phyloP scores from a whole-genome alignment of 1,284 basidiomycete genomes.

The Prillingera fragicola region DNA sequence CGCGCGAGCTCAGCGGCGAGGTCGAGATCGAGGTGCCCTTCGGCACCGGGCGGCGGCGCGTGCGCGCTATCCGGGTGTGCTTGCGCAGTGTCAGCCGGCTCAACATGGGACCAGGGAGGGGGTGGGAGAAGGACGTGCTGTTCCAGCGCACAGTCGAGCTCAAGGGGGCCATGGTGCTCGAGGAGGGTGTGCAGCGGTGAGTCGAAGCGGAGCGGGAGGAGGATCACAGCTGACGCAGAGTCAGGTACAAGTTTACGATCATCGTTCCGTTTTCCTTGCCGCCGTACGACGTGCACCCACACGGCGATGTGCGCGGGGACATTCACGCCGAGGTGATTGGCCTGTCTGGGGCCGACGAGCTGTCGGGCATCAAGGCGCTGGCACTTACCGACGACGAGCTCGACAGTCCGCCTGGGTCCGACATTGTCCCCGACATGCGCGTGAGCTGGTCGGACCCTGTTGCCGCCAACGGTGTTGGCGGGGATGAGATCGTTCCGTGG shows the following conservation, averaged over 20 bases:
- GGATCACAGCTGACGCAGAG: not conserved
- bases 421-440: constrained; percentile 13
- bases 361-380: constrained; percentile 1
- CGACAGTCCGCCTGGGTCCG: not conserved
- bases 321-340: constrained; percentile 25
- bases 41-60: constrained; percentile 19
- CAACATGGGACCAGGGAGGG: constrained; percentile 22
- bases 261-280: constrained; percentile 23
- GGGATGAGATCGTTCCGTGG: constrained; percentile 22
- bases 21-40: constrained; percentile 25
- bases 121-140: constrained; percentile 28
- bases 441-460: constrained; percentile 17
- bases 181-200: constrained; percentile 28
- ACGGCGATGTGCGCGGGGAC: constrained; percentile 17
- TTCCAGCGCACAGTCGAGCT: constrained; percentile 26
- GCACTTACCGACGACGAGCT: not conserved
- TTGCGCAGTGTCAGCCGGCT: constrained; percentile 18
- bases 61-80: constrained; percentile 31
- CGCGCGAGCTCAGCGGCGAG: constrained; percentile 24
- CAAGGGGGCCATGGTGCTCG: constrained; percentile 23
- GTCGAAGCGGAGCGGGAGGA: constrained; percentile 1
- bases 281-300: constrained; percentile 24
- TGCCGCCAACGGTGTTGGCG: not conserved
- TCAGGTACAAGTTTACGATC: constrained; percentile 28
- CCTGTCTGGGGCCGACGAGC: not conserved